phyloP scores from a whole-genome alignment of 805 yeast genomes.

The Naumovozyma dairenensis region DNA sequence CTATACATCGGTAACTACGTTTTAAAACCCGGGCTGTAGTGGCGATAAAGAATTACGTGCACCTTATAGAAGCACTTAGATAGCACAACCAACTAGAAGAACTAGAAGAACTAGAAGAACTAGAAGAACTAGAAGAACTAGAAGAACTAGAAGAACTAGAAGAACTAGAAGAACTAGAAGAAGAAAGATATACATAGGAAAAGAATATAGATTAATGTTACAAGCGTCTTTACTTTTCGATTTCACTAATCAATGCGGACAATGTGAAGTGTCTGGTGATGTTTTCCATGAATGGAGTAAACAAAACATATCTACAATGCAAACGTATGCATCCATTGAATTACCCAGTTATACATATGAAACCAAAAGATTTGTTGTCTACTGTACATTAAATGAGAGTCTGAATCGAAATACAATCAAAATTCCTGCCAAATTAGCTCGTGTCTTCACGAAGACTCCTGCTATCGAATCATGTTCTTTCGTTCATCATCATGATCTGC shows the following conservation, averaged over 20 bases:
- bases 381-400: background rate
- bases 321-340: background rate
- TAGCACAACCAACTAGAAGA: too few relatives aligned
- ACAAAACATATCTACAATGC: background rate
- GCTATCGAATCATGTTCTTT: conserved; percentile 13
- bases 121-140: too few relatives aligned
- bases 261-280: background rate
- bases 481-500: conserved; percentile 2
- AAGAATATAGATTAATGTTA: too few relatives aligned
- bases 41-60: too few relatives aligned
- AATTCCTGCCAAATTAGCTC: background rate
- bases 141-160: too few relatives aligned
- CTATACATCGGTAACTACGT: too few relatives aligned
- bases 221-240: background rate
- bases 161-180: too few relatives aligned
- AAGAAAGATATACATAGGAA: too few relatives aligned
- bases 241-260: background rate
- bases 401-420: conserved; percentile 1
- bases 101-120: too few relatives aligned
- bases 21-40: too few relatives aligned
- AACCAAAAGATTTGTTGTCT: too few relatives aligned
- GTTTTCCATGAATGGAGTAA: background rate
- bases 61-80: too few relatives aligned
- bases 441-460: conserved; percentile 1
- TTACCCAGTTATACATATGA: background rate